Evolutionary conservation across 148 eudicot species (phyloP), one percentile per base, ranked within the genome.

Genomic region (Oxyria digyna): DNA sequence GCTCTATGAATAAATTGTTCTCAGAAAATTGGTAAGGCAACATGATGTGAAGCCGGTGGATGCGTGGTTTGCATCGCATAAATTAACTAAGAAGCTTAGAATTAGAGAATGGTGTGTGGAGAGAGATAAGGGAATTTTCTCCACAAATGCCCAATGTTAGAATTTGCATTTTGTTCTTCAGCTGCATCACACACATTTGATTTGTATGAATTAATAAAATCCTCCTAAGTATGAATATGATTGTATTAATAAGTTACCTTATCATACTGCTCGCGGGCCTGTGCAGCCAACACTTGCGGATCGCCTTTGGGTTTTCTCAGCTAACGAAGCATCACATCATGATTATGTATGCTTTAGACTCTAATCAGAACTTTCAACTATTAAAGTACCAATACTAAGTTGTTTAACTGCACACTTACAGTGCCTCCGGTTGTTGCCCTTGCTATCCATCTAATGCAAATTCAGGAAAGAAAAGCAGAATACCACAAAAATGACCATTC

Each of bases 371-470:
- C 11, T 12, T 24, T 10, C 8, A 3, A 11, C 1, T 7, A 33
- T n/a, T n/a, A n/a, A n/a, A n/a, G n/a, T n/a, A n/a, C n/a, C n/a
- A n/a, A n/a, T n/a, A n/a, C n/a, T n/a, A n/a, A n/a, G n/a, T n/a
- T n/a, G n/a, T n/a, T 45, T 0, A 2, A 38, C 7, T 4, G 9
- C 6, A 3, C 45, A 80, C 89, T 79, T 85, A 94, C 99, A 79
- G 80, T 94, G 75, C 99, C 99, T 76, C 93, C 96, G 48, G 96
- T 88, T 69, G 97, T 81, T 67, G 93, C 96, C 83, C 88, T 90
- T 31, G 83, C 45, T 75, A 97, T 97, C 84, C 89, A n/a, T n/a
- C n/a, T n/a, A n/a, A n/a, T n/a, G n/a, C n/a, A n/a, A n/a, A n/a
- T n/a, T n/a, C n/a, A n/a, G n/a, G n/a, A n/a, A n/a, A n/a, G n/a